Conservation (phyloP, 768 basidiomycete species). For the Calocera viscosa region DNA sequence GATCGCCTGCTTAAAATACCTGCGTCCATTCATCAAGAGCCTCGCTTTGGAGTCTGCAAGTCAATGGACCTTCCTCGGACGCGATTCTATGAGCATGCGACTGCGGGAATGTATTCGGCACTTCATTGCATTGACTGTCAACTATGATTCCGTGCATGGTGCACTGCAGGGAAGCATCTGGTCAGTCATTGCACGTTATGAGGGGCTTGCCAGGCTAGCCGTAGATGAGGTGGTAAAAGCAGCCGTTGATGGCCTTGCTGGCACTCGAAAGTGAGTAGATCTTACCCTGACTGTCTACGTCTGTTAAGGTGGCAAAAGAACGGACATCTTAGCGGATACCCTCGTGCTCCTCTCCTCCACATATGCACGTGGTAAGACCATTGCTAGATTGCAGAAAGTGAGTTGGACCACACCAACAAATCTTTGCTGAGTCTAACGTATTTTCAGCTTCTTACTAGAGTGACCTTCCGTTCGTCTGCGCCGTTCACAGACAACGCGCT, state of each 20-base stretch:
- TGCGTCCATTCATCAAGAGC: constrained; percentile 83
- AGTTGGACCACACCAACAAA: constrained; percentile 13
- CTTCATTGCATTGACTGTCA: constrained; percentile 59
- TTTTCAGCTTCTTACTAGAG: constrained; percentile 55
- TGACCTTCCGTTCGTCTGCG: constrained; percentile 49
- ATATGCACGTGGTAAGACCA: constrained; percentile 61
- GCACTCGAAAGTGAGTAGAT: constrained; percentile 44
- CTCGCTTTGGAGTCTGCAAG: constrained; percentile 29
- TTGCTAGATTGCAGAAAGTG: constrained; percentile 69
- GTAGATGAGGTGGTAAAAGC: constrained; percentile 69
- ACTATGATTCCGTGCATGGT: constrained; percentile 51
- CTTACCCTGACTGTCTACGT: background rate
- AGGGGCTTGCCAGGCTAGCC: constrained; percentile 53
- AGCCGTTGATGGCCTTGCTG: constrained; percentile 73
- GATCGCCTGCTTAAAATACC: constrained; percentile 63
- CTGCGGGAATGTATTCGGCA: constrained; percentile 67
- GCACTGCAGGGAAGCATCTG: constrained; percentile 61
- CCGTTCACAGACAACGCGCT: constrained; percentile 56
- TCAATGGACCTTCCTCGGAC: background rate
- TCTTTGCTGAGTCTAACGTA: background rate
- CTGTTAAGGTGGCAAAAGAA: background rate
- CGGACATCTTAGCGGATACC: constrained; percentile 58
- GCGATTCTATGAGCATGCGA: constrained; percentile 55
- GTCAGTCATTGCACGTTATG: constrained; percentile 55
- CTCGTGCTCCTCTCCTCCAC: constrained; percentile 64